These are phyloP conservation scores for Aureobasidium sp. DNA, from an alignment of 2,329 filamentous ascomycete genomes.

Conservation along the genomic window DNA sequence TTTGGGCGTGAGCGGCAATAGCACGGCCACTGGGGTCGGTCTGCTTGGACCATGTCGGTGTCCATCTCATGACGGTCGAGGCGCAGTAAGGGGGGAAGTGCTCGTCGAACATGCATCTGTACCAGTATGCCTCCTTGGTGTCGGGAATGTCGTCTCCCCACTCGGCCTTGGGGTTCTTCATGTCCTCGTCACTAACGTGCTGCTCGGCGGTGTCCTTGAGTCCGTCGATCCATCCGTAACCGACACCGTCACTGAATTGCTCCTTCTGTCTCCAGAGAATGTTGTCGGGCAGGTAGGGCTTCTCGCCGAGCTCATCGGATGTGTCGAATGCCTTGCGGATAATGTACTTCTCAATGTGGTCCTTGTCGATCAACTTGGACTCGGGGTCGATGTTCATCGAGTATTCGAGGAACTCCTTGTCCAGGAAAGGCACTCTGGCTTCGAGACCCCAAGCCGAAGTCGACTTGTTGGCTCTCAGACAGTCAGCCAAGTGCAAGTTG, in stretches of 20 bases:
- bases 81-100: conserved; percentile 92
- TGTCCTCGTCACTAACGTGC: conserved; percentile 94
- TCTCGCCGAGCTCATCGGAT: conserved; percentile 66
- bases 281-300: conserved; percentile 87
- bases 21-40: conserved; percentile 81
- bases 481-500: conserved; percentile 94
- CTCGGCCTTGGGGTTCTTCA: conserved; percentile 95
- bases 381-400: conserved; percentile 89
- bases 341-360: conserved; percentile 93
- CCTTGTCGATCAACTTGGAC: conserved; percentile 92
- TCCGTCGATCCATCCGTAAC: conserved; percentile 97
- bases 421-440: conserved; percentile 93
- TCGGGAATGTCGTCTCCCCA: conserved; percentile 92
- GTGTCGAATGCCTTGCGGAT: conserved; percentile 97
- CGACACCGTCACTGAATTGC: conserved; percentile 97
- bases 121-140: conserved; percentile 99
- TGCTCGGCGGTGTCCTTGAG: conserved; percentile 90
- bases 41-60: conserved; percentile 94
- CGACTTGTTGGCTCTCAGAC: conserved; percentile 96
- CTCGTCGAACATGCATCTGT: conserved; percentile 97
- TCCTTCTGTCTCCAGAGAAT: conserved; percentile 99
- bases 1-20: conserved; percentile 26
- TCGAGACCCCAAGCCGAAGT: conserved; percentile 97
- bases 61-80: conserved; percentile 91
- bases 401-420: conserved; percentile 91